Conservation (phyloP, 305 asterid genomes). For the Rubia tinctorum region DNA sequence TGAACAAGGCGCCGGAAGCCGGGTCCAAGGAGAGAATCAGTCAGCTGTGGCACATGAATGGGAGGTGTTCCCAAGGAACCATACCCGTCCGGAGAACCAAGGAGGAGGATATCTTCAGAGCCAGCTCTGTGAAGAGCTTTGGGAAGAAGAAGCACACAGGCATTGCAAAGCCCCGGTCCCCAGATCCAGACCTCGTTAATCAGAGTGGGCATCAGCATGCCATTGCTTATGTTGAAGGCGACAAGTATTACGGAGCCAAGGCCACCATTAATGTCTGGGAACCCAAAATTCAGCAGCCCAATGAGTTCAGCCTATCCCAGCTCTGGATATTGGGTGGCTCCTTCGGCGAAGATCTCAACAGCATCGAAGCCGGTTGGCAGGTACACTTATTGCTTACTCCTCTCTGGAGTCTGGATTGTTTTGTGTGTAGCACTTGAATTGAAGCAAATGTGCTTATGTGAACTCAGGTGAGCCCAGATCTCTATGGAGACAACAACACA, state of each 20-base stretch:
- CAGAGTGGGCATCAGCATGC: slow-evolving; percentile 86
- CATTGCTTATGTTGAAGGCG: slow-evolving; percentile 94
- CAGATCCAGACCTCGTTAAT: slow-evolving; percentile 63
- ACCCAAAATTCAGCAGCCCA: slow-evolving; percentile 85
- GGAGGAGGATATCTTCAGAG: slow-evolving; percentile 67
- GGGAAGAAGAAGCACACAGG: slow-evolving; percentile 65
- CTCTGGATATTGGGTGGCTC: slow-evolving; percentile 96
- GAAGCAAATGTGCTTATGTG: neutral
- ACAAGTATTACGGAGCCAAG: slow-evolving; percentile 79
- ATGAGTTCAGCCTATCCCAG: slow-evolving; percentile 93
- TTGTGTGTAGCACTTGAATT: slow-evolving; percentile 4
- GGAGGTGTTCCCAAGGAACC: slow-evolving; percentile 56
- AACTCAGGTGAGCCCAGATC: slow-evolving; percentile 89
- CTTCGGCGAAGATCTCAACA: slow-evolving; percentile 94
- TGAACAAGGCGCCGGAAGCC: slow-evolving; percentile 30
- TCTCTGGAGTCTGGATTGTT: neutral
- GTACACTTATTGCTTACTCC: slow-evolving; percentile 23
- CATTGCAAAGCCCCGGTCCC: slow-evolving; percentile 61
- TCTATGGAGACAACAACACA: slow-evolving; percentile 90
- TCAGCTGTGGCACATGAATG: slow-evolving; percentile 83
- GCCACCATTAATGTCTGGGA: slow-evolving; percentile 97
- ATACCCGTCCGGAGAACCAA: slow-evolving; percentile 75
- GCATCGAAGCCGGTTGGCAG: slow-evolving; percentile 99
- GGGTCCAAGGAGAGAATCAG: slow-evolving; percentile 40
- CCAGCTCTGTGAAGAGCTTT: slow-evolving; percentile 65